These are phyloP conservation scores for Globisporangium cederbergense DNA, from an alignment of 352 stramenopile species.

Conservation along the genomic window DNA sequence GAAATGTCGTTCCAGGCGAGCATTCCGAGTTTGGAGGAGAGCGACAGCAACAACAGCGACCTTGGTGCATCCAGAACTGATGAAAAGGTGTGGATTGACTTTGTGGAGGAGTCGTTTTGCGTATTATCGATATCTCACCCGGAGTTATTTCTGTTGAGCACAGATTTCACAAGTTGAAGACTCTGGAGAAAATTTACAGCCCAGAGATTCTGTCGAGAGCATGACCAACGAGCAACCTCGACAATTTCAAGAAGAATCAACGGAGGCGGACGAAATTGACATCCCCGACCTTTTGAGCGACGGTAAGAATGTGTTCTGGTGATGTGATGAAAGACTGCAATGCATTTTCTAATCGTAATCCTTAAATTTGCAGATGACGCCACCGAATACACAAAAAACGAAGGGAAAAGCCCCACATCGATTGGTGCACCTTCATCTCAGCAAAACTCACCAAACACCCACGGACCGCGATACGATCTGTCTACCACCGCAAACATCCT, in stretches of 20 bases:
- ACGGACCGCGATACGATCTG: background rate
- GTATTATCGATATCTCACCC: background rate
- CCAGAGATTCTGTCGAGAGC: constrained; percentile 4
- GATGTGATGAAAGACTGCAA: background rate
- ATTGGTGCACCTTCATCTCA: background rate
- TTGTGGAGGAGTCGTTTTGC: background rate
- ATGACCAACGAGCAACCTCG: background rate
- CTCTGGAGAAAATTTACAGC: background rate
- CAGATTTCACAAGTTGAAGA: background rate
- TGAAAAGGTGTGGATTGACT: constrained; percentile 1
- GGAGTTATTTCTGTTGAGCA: background rate
- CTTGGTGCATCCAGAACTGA: background rate
- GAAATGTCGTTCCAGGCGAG: constrained; percentile 43
- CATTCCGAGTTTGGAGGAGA: constrained; percentile 40
- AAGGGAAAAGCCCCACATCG: background rate
- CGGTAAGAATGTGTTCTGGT: background rate
- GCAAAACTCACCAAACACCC: constrained; percentile 1
- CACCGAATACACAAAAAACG: background rate
- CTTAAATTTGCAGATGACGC: background rate
- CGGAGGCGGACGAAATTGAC: background rate
- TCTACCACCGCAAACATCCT: constrained; percentile 17
- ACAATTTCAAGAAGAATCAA: background rate
- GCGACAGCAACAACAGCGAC: background rate
- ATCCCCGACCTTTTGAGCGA: constrained; percentile 6
- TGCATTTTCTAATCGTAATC: background rate